A percentile compares a stretch with the other conserved stretches of the same genome.
phyloP scores from a whole-genome alignment of 106 monocot genomes.

The Narthecium ossifragum region DNA sequence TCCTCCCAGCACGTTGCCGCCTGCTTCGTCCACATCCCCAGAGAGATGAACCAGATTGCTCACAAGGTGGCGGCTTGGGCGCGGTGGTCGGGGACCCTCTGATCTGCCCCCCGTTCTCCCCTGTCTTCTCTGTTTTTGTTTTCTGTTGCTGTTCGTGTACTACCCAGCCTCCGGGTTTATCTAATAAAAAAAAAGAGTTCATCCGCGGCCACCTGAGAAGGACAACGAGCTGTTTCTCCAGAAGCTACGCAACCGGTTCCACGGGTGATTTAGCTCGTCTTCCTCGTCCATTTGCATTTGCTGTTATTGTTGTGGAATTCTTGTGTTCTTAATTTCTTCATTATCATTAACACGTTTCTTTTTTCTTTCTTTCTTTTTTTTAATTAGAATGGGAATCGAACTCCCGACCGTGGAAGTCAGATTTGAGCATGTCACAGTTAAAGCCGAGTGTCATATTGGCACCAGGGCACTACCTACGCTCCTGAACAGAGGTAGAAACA shows the following conservation, averaged over 20 bases:
- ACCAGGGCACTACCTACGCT: constrained; percentile 59
- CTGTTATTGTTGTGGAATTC: no score
- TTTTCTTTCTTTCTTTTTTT: no score
- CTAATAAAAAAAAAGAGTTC: no score
- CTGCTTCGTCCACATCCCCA: no score
- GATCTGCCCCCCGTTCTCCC: not conserved
- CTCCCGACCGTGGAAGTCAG: constrained; percentile 69
- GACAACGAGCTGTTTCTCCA: constrained; percentile 61
- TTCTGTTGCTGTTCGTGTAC: constrained; percentile 38
- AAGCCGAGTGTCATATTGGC: constrained; percentile 54
- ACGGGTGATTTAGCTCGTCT: constrained; percentile 25
- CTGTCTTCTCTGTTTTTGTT: not conserved
- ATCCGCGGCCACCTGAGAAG: no score
- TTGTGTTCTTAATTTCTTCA: not conserved
- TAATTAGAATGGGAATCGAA: constrained; percentile 44
- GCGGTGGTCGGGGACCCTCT: not conserved
- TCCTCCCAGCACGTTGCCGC: no score
- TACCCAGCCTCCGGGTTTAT: no score
- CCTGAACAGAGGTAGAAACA: constrained; percentile 25
- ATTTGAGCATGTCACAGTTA: constrained; percentile 31
- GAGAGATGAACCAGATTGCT: no score
- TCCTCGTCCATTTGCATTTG: not conserved
- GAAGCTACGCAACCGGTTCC: constrained; percentile 48
- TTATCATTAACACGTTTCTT: no score
- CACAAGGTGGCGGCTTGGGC: not conserved